Conservation (phyloP, 2,329 filamentous ascomycete genomes). For the Venturiaceae sp. region DNA sequence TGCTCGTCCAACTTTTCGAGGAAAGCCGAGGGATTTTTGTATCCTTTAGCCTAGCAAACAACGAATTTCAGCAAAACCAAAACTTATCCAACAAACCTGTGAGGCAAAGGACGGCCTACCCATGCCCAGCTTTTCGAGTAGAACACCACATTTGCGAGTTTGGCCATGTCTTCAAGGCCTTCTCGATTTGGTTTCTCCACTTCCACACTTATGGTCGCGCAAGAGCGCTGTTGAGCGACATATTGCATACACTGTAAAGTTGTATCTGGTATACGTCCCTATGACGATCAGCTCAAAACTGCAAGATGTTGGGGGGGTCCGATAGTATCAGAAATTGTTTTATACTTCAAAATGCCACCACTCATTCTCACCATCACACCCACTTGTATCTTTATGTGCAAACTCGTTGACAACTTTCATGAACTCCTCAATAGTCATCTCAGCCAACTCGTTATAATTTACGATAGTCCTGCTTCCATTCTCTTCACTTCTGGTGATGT, state of each 20-base stretch:
- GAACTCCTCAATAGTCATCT: constrained; percentile 59
- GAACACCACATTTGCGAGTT: constrained; percentile 60
- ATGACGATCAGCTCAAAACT: background rate
- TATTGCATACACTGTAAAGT: constrained; percentile 49
- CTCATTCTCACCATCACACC: constrained; percentile 15
- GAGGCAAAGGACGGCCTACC: constrained; percentile 24
- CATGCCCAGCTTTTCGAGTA: constrained; percentile 60
- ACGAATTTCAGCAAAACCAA: no score
- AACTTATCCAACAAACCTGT: no score
- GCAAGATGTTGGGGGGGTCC: background rate
- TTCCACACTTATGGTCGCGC: constrained; percentile 55
- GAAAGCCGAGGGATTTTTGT: background rate
- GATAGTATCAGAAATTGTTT: constrained; percentile 2
- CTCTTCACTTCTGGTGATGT: constrained; percentile 53
- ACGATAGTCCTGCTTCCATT: constrained; percentile 59
- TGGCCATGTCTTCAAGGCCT: constrained; percentile 50
- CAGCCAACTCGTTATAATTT: constrained; percentile 57
- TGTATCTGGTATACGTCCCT: constrained; percentile 56
- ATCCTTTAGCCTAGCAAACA: background rate
- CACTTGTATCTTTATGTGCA: background rate
- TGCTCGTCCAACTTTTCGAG: background rate
- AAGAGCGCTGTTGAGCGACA: constrained; percentile 37
- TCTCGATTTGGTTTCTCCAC: constrained; percentile 58
- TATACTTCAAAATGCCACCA: constrained; percentile 72
- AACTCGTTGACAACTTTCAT: constrained; percentile 30